These are phyloP conservation scores for Scalesia atractyloides DNA, from an alignment of 129 eudicot species.

Conservation along the genomic window DNA sequence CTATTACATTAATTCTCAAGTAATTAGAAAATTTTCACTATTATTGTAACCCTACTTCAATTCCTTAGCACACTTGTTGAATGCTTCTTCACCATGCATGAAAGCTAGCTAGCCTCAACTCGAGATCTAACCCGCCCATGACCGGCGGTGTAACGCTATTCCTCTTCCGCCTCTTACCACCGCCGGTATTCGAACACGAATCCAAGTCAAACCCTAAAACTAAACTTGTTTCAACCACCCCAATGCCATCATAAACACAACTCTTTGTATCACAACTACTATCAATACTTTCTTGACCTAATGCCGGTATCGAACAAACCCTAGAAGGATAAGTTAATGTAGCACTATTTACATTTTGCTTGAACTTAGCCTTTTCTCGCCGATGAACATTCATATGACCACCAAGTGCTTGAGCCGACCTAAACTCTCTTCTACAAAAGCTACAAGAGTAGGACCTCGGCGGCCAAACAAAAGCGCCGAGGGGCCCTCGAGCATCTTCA, in stretches of 20 bases:
- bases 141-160: slow-evolving; percentile 11
- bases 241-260: slow-evolving; percentile 35
- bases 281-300: slow-evolving; percentile 36
- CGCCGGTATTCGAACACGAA: slow-evolving; percentile 9
- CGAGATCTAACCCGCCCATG: slow-evolving; percentile 53
- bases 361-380: slow-evolving; percentile 76
- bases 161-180: slow-evolving; percentile 53
- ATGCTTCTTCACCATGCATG: slow-evolving; percentile 32
- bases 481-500: slow-evolving; percentile 50
- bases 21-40: slow-evolving; percentile 18
- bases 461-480: slow-evolving; percentile 64
- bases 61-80: slow-evolving; percentile 7
- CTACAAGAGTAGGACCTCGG: slow-evolving; percentile 75
- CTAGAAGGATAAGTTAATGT: slow-evolving; percentile 17
- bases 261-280: slow-evolving; percentile 30
- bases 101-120: slow-evolving; percentile 59
- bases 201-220: slow-evolving; percentile 37
- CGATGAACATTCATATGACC: slow-evolving; percentile 85
- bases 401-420: slow-evolving; percentile 84
- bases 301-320: slow-evolving; percentile 24
- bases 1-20: slow-evolving; percentile 19
- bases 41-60: slow-evolving; percentile 19
- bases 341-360: slow-evolving; percentile 31
- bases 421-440: slow-evolving; percentile 65
- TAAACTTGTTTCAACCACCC: slow-evolving; percentile 42